Base-by-base conservation (phyloP, 2,329 filamentous ascomycete species). In the Monilinia aucupariae region DNA sequence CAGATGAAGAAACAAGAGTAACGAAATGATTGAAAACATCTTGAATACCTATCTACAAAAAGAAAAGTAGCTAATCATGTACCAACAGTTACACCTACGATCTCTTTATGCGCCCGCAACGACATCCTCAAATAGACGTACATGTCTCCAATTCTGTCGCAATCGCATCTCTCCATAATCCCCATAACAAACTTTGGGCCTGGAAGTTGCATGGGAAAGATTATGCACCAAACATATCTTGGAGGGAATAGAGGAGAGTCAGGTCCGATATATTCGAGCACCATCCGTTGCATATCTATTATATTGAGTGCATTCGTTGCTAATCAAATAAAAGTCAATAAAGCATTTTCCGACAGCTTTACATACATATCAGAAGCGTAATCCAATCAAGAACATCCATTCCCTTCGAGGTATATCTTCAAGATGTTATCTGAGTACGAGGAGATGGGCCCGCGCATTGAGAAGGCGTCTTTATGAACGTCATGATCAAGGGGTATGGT, bases 221-320 rank as follows among this genome's bases (percentile, higher is more conserved):
- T 56, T 32, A 32, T 56, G 53, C 53, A 56, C 53, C 53, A 56
- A 45, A 56, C 53, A 56, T 17, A 17, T 25, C n/a, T n/a, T n/a
- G n/a, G n/a, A n/a, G n/a, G n/a, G n/a, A n/a, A n/a, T n/a, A n/a
- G n/a, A n/a, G n/a, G n/a, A n/a, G n/a, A n/a, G n/a, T n/a, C n/a
- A n/a, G n/a, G n/a, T n/a, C n/a, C n/a, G n/a, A n/a, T n/a, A n/a
- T n/a, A n/a, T n/a, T n/a, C n/a, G n/a, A n/a, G n/a, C n/a, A n/a
- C n/a, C n/a, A n/a, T n/a, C n/a, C n/a, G n/a, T n/a, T n/a, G n/a
- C n/a, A n/a, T n/a, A n/a, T n/a, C n/a, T n/a, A n/a, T n/a, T n/a
- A n/a, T n/a, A n/a, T n/a, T n/a, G n/a, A n/a, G n/a, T n/a, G n/a
- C n/a, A n/a, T n/a, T n/a, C n/a, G n/a, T n/a, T n/a, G n/a, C n/a